phyloP scores from a whole-genome alignment of 1,284 basidiomycete genomes.

The Leccinum subrobustum region DNA sequence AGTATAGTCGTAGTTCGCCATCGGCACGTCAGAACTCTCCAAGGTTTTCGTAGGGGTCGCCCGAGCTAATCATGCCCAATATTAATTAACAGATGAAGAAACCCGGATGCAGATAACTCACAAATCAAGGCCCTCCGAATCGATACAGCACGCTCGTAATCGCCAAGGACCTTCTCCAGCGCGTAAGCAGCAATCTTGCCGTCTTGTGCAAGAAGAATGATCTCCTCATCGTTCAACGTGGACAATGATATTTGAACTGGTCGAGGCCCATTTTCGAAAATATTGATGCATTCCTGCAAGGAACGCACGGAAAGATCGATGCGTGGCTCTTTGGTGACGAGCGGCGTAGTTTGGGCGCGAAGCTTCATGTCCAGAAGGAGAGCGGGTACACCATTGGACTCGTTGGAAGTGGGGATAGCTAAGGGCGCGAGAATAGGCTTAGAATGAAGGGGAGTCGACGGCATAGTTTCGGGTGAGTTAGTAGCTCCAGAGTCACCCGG shows the following conservation, averaged over 20 bases:
- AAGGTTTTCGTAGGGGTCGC: slow-evolving; percentile 84
- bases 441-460: slow-evolving; percentile 10
- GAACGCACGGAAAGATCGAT: slow-evolving; percentile 45
- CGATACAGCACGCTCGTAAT: slow-evolving; percentile 84
- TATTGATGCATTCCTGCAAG: slow-evolving; percentile 78
- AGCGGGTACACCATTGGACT: slow-evolving; percentile 32
- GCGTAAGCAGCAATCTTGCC: slow-evolving; percentile 95
- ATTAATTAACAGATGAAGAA: slow-evolving; percentile 1
- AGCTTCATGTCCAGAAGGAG: slow-evolving; percentile 52
- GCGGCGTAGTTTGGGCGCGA: slow-evolving; percentile 32
- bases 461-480: slow-evolving; percentile 20
- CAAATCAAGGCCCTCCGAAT: slow-evolving; percentile 91
- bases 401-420: slow-evolving; percentile 23
- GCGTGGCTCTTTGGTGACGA: slow-evolving; percentile 17
- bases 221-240: slow-evolving; percentile 88
- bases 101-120: slow-evolving; percentile 41
- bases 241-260: slow-evolving; percentile 54
- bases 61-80: slow-evolving; percentile 56
- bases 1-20: slow-evolving; percentile 89
- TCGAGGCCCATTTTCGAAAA: slow-evolving; percentile 83
- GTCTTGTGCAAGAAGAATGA: slow-evolving; percentile 85
- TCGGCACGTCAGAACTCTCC: slow-evolving; percentile 83
- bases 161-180: slow-evolving; percentile 88
- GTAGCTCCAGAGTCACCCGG: slow-evolving; percentile 14
- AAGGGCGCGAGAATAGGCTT: slow-evolving; percentile 29